Evolutionary conservation across 2,329 filamentous ascomycete species (phyloP).

Genomic region (Geosmithia morbida): DNA sequence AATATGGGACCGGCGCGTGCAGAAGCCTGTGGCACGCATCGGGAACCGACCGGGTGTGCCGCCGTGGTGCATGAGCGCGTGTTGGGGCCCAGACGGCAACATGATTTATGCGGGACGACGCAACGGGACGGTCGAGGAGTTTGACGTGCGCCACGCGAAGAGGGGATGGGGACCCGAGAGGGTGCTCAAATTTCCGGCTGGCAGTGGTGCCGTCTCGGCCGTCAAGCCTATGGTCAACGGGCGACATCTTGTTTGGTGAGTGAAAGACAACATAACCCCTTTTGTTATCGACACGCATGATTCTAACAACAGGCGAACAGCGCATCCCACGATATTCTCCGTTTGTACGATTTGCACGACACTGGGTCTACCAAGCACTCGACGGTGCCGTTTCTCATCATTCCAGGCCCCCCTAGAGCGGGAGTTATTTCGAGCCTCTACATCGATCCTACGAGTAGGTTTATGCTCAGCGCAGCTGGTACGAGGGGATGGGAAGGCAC

Average conservation of each 20-base stretch:
- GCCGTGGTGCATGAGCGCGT: slow-evolving; percentile 95
- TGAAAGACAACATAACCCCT: neutral
- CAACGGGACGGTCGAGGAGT: slow-evolving; percentile 92
- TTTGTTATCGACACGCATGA: neutral
- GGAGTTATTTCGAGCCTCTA: slow-evolving; percentile 80
- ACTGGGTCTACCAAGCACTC: slow-evolving; percentile 53
- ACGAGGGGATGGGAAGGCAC: slow-evolving; percentile 92
- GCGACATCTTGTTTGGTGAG: slow-evolving; percentile 67
- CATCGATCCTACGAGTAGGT: slow-evolving; percentile 74
- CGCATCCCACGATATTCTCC: slow-evolving; percentile 84
- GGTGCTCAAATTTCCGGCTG: slow-evolving; percentile 74
- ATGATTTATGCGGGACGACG: slow-evolving; percentile 84
- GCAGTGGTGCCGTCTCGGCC: slow-evolving; percentile 80
- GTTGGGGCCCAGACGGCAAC: slow-evolving; percentile 93
- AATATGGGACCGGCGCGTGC: slow-evolving; percentile 81
- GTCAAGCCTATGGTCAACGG: slow-evolving; percentile 87
- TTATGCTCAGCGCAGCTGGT: slow-evolving; percentile 84
- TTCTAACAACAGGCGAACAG: slow-evolving; percentile 23
- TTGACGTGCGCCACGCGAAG: slow-evolving; percentile 61
- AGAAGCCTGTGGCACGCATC: slow-evolving; percentile 66
- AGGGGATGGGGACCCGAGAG: slow-evolving; percentile 59
- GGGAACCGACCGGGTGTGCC: slow-evolving; percentile 60
- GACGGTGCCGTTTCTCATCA: slow-evolving; percentile 86
- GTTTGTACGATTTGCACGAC: slow-evolving; percentile 76
- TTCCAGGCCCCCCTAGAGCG: slow-evolving; percentile 70